Evolutionary conservation across 208 protist genomes (phyloP).

Genomic region (Acanthamoeba culbertsoni): DNA sequence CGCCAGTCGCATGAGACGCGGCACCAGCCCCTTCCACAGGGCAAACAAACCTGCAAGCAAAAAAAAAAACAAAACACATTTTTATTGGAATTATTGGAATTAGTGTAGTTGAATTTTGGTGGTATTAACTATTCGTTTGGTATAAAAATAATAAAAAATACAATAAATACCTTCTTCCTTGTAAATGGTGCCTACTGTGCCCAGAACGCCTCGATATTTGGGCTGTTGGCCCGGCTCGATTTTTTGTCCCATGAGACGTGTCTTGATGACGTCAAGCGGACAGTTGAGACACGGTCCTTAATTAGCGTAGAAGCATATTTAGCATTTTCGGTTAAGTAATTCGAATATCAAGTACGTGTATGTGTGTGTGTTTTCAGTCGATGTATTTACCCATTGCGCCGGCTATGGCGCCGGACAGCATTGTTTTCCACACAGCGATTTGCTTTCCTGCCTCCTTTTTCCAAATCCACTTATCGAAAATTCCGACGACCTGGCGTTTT

Average conservation of each 20-base stretch:
- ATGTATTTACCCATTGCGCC: not conserved
- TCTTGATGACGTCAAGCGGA: slow-evolving; percentile 45
- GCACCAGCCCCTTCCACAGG: slow-evolving; percentile 24
- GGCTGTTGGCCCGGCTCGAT: not conserved
- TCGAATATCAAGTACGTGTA: not conserved
- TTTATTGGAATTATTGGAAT: too few species aligned
- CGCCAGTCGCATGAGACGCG: slow-evolving; percentile 39
- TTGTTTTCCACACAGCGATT: slow-evolving; percentile 42
- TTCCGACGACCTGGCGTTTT: not conserved
- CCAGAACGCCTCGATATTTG: slow-evolving; percentile 2
- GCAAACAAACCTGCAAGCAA: not conserved
- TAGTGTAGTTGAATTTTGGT: too few species aligned
- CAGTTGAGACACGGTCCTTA: slow-evolving; percentile 36
- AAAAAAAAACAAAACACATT: too few species aligned
- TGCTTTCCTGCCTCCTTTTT: slow-evolving; percentile 47
- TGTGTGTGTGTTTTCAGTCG: not conserved
- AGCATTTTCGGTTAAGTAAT: not conserved
- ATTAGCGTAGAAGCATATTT: not conserved
- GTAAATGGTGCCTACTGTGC: not conserved
- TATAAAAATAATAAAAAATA: not conserved
- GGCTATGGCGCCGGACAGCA: not conserved
- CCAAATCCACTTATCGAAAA: slow-evolving; percentile 33
- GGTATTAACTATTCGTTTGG: not conserved
- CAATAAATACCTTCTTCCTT: not conserved
- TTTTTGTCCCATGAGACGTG: slow-evolving; percentile 15